Evolutionary conservation across 768 basidiomycete genomes (phyloP).

Genomic region (Mycena galericulata): DNA sequence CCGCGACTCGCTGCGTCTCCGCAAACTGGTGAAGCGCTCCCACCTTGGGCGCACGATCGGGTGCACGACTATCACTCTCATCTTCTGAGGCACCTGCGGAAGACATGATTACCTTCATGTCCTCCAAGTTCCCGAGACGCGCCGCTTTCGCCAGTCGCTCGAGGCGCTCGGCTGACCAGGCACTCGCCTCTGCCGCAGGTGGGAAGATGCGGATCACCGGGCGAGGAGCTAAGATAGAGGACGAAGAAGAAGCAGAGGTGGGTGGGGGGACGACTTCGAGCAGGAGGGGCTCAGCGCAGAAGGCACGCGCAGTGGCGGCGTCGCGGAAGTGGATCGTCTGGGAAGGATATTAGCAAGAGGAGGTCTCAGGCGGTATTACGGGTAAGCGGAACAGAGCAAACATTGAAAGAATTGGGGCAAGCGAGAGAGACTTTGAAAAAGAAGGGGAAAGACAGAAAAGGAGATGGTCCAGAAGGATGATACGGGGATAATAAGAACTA

Average conservation of each 20-base stretch:
- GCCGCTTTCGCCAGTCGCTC: not conserved
- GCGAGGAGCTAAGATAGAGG: not conserved
- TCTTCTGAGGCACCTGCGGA: too few species aligned
- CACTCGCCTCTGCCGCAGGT: not conserved
- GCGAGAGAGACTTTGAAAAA: too few species aligned
- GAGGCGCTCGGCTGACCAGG: not conserved
- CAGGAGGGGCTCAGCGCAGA: slow-evolving; percentile 14
- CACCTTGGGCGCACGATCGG: too few species aligned
- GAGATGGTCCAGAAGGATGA: too few species aligned
- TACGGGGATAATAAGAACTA: too few species aligned
- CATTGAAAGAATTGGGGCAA: too few species aligned
- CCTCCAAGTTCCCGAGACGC: not conserved
- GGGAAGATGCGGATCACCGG: not conserved
- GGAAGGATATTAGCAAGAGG: not conserved
- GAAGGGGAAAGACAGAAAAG: too few species aligned
- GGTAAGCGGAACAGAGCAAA: not conserved
- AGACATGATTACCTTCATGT: not conserved
- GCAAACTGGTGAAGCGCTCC: too few species aligned
- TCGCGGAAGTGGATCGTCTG: slow-evolving; percentile 22
- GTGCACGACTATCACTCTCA: too few species aligned
- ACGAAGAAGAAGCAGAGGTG: not conserved
- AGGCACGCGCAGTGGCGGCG: not conserved
- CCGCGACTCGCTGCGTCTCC: too few species aligned
- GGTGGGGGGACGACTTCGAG: not conserved
- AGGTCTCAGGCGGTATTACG: not conserved